phyloP scores from a whole-genome alignment of 345 rosid species.

The Anastatica hierochuntica region DNA sequence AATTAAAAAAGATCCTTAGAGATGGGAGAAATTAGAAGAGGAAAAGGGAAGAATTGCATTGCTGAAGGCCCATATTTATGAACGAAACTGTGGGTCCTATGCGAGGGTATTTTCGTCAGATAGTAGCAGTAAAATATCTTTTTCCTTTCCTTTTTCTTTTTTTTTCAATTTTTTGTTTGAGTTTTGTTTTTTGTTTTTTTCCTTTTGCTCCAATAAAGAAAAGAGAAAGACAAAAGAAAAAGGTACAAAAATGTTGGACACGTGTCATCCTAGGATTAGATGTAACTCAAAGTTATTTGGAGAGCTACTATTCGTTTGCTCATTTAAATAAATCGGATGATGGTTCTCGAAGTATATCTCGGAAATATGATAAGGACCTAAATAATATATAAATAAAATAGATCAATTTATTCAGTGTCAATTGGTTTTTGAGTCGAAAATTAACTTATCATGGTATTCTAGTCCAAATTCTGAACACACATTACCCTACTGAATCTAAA shows the following conservation, averaged over 20 bases:
- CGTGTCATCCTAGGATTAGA: constrained; percentile 1
- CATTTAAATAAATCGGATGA: neutral
- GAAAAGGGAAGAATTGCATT: too few relatives aligned
- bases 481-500: too few relatives aligned
- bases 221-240: neutral
- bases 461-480: too few relatives aligned
- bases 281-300: neutral
- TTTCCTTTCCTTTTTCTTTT: too few relatives aligned
- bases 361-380: too few relatives aligned
- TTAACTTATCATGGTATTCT: too few relatives aligned
- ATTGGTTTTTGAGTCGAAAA: too few relatives aligned
- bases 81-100: constrained; percentile 25
- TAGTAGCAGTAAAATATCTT: neutral
- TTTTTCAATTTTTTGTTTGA: neutral
- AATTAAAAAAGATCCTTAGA: too few relatives aligned
- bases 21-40: constrained; percentile 37
- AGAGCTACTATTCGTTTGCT: neutral
- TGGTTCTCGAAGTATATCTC: too few relatives aligned
- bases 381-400: too few relatives aligned
- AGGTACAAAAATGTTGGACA: neutral
- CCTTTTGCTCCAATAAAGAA: too few relatives aligned
- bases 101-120: constrained; percentile 8
- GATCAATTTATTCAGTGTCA: too few relatives aligned
- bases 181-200: neutral
- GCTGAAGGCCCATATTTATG: constrained; percentile 57